Conservation (phyloP, 371 early-diverging fungal genomes). For the Blakeslea trispora region DNA sequence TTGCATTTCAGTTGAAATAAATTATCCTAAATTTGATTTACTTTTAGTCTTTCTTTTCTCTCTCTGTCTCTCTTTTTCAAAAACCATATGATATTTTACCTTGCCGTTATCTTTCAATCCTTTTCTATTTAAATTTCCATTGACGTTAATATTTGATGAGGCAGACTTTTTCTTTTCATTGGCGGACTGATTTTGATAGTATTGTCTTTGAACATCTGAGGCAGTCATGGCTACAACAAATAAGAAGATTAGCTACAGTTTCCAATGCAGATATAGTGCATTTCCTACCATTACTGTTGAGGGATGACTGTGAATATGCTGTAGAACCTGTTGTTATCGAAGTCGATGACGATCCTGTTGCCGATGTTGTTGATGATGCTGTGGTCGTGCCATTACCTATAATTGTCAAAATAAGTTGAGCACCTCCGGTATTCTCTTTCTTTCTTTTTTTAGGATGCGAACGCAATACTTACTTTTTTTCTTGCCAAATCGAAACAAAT, state of each 20-base stretch:
- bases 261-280: too few species aligned
- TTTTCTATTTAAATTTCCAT: slow-evolving; percentile 9
- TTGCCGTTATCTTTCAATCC: slow-evolving; percentile 13
- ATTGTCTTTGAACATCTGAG: slow-evolving; percentile 21
- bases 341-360: slow-evolving; percentile 13
- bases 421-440: neutral
- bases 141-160: slow-evolving; percentile 12
- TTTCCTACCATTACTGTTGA: neutral
- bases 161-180: slow-evolving; percentile 32
- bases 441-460: neutral
- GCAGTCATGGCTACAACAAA: slow-evolving; percentile 4
- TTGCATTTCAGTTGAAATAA: slow-evolving; percentile 19
- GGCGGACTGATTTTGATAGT: slow-evolving; percentile 18
- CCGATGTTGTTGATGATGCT: slow-evolving; percentile 1
- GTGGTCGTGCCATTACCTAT: neutral
- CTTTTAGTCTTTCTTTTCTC: too few species aligned
- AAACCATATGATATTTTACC: slow-evolving; percentile 9
- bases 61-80: too few species aligned
- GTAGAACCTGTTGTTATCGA: slow-evolving; percentile 9
- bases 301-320: neutral
- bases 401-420: too few species aligned
- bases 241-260: too few species aligned
- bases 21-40: slow-evolving; percentile 4
- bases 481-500: slow-evolving; percentile 26
- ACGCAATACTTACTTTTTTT: slow-evolving; percentile 36